Conservation (phyloP, 306 rosid species). For the Echinosophora koreensis region DNA sequence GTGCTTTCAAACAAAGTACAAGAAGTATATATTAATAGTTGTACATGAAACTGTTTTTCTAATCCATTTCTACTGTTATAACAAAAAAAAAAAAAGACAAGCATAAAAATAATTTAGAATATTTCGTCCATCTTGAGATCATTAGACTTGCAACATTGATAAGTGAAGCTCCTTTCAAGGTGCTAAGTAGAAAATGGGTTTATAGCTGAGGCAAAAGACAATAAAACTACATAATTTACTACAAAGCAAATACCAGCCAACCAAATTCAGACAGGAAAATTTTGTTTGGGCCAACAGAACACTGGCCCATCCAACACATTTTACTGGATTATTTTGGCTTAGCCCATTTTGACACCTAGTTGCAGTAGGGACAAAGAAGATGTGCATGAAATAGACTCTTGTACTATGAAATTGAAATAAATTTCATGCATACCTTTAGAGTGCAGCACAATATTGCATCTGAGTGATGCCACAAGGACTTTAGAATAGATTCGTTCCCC, state of each 20-base stretch:
- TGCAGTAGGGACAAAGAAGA: not conserved
- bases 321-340: not conserved
- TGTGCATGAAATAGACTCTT: not conserved
- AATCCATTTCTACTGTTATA: slow-evolving; percentile 3
- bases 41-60: not conserved
- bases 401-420: slow-evolving; percentile 8
- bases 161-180: slow-evolving; percentile 1
- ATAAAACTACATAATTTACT: not conserved
- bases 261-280: not conserved
- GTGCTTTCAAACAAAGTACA: slow-evolving; percentile 1
- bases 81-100: slow-evolving; percentile 16
- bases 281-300: slow-evolving; percentile 10
- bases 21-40: not conserved
- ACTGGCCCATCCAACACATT: slow-evolving; percentile 1
- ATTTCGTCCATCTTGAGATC: not conserved
- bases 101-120: not conserved
- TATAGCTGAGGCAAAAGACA: slow-evolving; percentile 13
- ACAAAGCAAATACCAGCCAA: not conserved
- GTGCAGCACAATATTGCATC: slow-evolving; percentile 96
- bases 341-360: not conserved
- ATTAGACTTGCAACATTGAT: not conserved
- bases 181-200: slow-evolving; percentile 15
- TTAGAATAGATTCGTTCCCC: slow-evolving; percentile 81
- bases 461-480: slow-evolving; percentile 94
- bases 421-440: slow-evolving; percentile 67